These are phyloP conservation scores for Cucurbita maxima DNA, from an alignment of 306 rosid genomes.

Conservation along the genomic window DNA sequence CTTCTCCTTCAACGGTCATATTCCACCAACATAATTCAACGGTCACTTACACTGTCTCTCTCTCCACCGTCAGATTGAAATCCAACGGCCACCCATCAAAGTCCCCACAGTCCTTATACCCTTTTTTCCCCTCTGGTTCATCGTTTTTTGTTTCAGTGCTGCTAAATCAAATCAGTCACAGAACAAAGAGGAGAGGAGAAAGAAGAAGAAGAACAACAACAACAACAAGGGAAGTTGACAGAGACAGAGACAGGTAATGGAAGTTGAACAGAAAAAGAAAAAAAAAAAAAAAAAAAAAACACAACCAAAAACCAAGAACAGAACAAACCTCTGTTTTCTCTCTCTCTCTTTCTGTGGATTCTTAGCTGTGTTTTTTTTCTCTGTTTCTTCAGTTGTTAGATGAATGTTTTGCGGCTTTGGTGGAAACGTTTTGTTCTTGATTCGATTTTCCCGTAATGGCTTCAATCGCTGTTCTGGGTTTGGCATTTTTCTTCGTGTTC, in stretches of 20 bases:
- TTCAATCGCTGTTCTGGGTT: constrained; percentile 45
- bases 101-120: constrained; percentile 9
- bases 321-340: background rate
- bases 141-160: constrained; percentile 18
- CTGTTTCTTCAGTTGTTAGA: constrained; percentile 2
- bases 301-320: too few relatives aligned
- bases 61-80: constrained; percentile 49
- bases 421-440: constrained; percentile 16
- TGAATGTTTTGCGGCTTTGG: constrained; percentile 14
- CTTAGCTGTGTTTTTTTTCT: background rate
- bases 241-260: background rate
- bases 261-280: background rate
- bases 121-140: constrained; percentile 17
- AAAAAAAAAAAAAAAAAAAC: background rate
- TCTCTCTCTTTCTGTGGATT: background rate
- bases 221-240: constrained; percentile 16
- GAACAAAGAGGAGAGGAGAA: constrained; percentile 14
- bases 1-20: constrained; percentile 54
- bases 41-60: constrained; percentile 22
- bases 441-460: constrained; percentile 39
- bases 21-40: constrained; percentile 53
- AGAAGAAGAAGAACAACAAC: background rate
- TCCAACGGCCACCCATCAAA: constrained; percentile 21
- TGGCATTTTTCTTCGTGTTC: constrained; percentile 35
- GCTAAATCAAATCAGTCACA: constrained; percentile 29